Conservation (phyloP, 805 yeast species). For the Ogataea trehaloabstinens region DNA sequence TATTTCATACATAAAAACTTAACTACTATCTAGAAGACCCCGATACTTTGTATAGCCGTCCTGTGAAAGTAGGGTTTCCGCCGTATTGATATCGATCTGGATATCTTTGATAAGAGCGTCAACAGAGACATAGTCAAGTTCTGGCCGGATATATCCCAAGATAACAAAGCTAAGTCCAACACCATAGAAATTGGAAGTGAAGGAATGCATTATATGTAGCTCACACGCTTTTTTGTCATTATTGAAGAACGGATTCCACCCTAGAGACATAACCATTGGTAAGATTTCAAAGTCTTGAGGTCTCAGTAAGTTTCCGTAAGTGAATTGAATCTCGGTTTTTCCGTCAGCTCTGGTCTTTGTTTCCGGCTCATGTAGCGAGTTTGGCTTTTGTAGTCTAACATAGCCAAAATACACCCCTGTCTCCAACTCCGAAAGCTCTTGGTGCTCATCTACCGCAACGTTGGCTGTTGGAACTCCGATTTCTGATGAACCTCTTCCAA, state of each 20-base stretch:
- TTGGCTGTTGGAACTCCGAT: constrained; percentile 96
- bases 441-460: constrained; percentile 54
- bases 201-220: constrained; percentile 78
- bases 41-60: constrained; percentile 34
- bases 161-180: constrained; percentile 66
- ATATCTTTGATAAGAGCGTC: constrained; percentile 88
- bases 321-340: constrained; percentile 48
- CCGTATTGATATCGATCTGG: constrained; percentile 70
- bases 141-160: constrained; percentile 90
- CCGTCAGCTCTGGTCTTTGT: constrained; percentile 33
- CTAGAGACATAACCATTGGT: constrained; percentile 95
- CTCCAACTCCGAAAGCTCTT: constrained; percentile 40
- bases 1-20: neutral
- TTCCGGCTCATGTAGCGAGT: constrained; percentile 18
- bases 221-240: constrained; percentile 83
- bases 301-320: constrained; percentile 54
- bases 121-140: constrained; percentile 72
- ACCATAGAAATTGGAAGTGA: constrained; percentile 73
- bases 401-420: constrained; percentile 94
- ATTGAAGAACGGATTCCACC: constrained; percentile 91
- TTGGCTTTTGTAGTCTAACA: constrained; percentile 18
- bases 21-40: no score
- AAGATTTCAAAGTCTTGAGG: constrained; percentile 45
- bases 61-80: constrained; percentile 46
- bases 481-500: constrained; percentile 93